Evolutionary conservation across 768 basidiomycete genomes (phyloP), one percentile per base, ranked within the genome.

Genomic region (Leucocoprinus leucothites): DNA sequence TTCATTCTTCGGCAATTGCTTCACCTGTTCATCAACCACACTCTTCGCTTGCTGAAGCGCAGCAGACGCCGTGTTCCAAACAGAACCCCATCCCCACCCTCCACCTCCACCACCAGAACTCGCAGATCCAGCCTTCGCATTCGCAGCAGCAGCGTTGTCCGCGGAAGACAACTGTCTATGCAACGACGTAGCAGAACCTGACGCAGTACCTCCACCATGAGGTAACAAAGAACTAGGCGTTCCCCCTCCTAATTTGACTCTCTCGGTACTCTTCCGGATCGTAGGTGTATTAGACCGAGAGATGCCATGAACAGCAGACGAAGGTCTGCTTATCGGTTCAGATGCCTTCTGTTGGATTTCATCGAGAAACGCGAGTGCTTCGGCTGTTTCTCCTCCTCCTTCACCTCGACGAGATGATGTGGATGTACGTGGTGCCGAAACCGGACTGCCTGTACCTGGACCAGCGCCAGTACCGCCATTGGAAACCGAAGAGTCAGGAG

Each of bases 11-110:
- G 90, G 86, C 48, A 95, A 76, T 63, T 87, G 78, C 75, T 94
- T 94, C 55, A 95, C 94, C 66, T 92, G 91, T 65, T 96, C 95
- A 61, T 98, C 95, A 1, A 97, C 95, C 13, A 84, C 93, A 24
- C 84, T 79, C 68, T 80, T 85, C 3, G 95, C 94, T 65, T 94
- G 91, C 65, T 94, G 88, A 45, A 96, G 79, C 18, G 89, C 94
- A 38, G 86, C 82, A 43, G 89, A 88, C 34, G 94, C 94, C 41
- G 82, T 87, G 5, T 76, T 86, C 94, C 94, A 97, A n/a, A 93
- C 89, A 22, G 75, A 86, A 1, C 89, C 85, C 91, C 94, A 94
- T 25, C 88, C 91, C 82, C 89, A 91, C 3, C 75, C 38, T 4
- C 38, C 69, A 38, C 75, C 77, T 14, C 48, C 57, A 41, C 22